phyloP scores from a whole-genome alignment of 2,329 filamentous ascomycete species.

The Dichotomopilus funicola region DNA sequence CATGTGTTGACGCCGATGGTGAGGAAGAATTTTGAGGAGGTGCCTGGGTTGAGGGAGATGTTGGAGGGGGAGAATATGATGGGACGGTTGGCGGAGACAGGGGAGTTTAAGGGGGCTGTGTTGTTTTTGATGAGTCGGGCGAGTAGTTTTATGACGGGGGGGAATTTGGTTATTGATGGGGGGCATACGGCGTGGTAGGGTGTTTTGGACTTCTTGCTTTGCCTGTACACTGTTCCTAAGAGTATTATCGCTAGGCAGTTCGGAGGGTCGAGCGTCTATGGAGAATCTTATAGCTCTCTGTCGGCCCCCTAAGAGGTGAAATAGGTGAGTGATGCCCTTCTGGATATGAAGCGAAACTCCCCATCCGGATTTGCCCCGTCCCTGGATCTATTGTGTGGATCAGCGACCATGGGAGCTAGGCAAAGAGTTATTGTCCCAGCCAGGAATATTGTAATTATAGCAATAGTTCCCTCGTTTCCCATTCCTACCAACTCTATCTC shows the following conservation, averaged over 20 bases:
- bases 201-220: not conserved
- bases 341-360: too few species aligned
- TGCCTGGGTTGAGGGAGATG: conserved; percentile 57
- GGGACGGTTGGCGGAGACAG: conserved; percentile 57
- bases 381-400: too few species aligned
- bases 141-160: conserved; percentile 63
- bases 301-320: too few species aligned
- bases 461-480: too few species aligned
- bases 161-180: conserved; percentile 63
- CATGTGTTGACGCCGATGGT: conserved; percentile 83
- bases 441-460: too few species aligned
- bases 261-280: too few species aligned
- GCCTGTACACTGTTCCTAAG: not conserved
- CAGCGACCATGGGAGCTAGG: too few species aligned
- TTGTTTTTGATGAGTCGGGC: conserved; percentile 61
- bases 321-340: too few species aligned
- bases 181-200: conserved; percentile 56
- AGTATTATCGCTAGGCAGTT: not conserved
- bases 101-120: conserved; percentile 65
- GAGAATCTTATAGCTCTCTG: too few species aligned
- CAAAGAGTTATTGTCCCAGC: too few species aligned
- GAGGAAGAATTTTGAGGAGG: conserved; percentile 66
- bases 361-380: too few species aligned
- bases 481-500: too few species aligned
- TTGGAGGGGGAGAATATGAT: conserved; percentile 88